phyloP scores from a whole-genome alignment of 352 stramenopile genomes.

The Pythium inflatum region DNA sequence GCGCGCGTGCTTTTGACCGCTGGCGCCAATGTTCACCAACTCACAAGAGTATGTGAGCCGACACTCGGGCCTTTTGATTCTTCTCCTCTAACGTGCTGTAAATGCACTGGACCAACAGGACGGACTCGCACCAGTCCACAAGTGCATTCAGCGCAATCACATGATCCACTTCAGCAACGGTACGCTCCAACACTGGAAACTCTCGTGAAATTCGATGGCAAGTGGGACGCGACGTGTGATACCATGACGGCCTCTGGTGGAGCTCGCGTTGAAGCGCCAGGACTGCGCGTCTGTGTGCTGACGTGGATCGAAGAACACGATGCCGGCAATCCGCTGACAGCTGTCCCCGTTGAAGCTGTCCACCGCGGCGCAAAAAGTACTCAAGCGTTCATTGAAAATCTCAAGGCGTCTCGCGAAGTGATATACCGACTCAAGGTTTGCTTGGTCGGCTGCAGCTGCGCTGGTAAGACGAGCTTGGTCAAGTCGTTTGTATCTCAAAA shows the following conservation, averaged over 20 bases:
- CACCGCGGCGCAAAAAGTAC: background rate
- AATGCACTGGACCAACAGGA: background rate
- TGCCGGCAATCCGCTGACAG: background rate
- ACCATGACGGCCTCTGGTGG: too few relatives aligned
- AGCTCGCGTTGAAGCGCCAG: background rate
- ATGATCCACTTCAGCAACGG: background rate
- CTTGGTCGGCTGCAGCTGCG: background rate
- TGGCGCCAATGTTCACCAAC: background rate
- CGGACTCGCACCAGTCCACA: background rate
- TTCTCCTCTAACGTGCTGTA: too few relatives aligned
- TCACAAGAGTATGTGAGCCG: background rate
- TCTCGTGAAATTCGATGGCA: background rate
- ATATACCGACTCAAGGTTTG: background rate
- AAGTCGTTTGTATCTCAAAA: background rate
- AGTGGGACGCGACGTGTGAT: background rate
- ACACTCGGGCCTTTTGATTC: too few relatives aligned
- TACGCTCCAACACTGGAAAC: background rate
- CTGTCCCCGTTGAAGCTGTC: background rate
- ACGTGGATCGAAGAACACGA: background rate
- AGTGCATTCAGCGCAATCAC: background rate
- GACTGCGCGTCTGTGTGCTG: background rate
- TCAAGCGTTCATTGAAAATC: background rate
- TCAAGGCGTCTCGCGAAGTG: background rate
- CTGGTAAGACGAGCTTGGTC: background rate
- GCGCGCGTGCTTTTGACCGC: background rate